phyloP scores from a whole-genome alignment of 352 stramenopile genomes.

The Globisporangium perplexum region DNA sequence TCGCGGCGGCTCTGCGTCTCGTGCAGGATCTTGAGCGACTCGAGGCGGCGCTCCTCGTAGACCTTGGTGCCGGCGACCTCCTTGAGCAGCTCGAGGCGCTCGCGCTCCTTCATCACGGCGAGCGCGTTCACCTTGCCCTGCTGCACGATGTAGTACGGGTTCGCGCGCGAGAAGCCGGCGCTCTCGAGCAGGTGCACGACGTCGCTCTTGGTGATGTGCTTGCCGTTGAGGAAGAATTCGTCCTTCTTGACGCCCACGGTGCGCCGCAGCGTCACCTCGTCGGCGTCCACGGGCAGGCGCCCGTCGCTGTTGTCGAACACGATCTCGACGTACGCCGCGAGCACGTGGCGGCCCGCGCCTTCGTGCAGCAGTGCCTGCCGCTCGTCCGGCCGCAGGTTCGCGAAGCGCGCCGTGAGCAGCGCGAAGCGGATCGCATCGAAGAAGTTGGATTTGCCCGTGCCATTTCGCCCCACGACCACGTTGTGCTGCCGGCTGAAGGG shows the following conservation, averaged over 20 bases:
- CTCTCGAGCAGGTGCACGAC: constrained; percentile 98
- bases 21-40: constrained; percentile 96
- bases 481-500: constrained; percentile 95
- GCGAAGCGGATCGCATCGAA: constrained; percentile 99
- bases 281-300: constrained; percentile 88
- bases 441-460: constrained; percentile 97
- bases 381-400: constrained; percentile 90
- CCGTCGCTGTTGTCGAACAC: constrained; percentile 99
- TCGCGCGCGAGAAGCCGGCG: constrained; percentile 97
- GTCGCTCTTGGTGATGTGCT: constrained; percentile 97
- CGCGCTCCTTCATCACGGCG: constrained; percentile 96
- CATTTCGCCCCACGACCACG: constrained; percentile 97
- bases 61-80: constrained; percentile 98
- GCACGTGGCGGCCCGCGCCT: constrained; percentile 91
- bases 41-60: constrained; percentile 97
- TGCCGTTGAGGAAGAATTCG: constrained; percentile 99
- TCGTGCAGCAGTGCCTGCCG: constrained; percentile 95
- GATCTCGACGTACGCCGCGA: constrained; percentile 98
- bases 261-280: constrained; percentile 94
- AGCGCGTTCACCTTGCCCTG: constrained; percentile 99
- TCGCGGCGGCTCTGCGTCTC: constrained; percentile 93
- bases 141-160: constrained; percentile 99
- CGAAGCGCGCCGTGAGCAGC: constrained; percentile 91
- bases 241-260: constrained; percentile 99
- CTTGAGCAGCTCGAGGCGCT: constrained; percentile 97